A percentile compares a stretch with the other conserved stretches of the same genome.
Evolutionary conservation across 179 eudicot species (phyloP).

Genomic region (Spinacia oleracea): DNA sequence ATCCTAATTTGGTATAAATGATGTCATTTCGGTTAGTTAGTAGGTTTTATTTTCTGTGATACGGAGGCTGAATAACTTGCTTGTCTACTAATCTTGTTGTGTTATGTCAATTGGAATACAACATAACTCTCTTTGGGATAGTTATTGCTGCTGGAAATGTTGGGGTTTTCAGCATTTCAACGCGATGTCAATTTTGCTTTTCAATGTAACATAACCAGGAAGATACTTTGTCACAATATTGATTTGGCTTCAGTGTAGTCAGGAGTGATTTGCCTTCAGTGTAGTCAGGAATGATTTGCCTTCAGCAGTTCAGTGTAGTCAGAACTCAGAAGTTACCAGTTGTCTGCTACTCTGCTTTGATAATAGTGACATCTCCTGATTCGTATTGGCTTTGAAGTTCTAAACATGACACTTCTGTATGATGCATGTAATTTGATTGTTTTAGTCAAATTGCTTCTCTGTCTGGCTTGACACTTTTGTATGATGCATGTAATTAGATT

Average conservation of each 20-base stretch:
- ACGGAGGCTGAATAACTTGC: neutral
- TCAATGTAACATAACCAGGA: neutral
- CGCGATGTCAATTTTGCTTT: neutral
- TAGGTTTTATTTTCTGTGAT: neutral
- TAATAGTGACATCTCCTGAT: neutral
- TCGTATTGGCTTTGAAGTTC: neutral
- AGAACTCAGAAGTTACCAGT: neutral
- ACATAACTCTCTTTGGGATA: no score
- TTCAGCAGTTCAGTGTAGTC: neutral
- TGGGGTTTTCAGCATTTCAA: no score
- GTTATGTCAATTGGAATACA: neutral
- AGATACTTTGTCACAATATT: neutral
- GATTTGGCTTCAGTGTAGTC: no score
- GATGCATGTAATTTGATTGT: neutral
- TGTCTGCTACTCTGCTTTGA: neutral
- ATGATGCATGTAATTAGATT: neutral
- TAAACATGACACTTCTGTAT: neutral
- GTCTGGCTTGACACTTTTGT: no score
- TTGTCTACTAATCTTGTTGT: neutral
- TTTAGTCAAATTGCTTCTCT: neutral
- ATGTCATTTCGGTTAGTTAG: neutral
- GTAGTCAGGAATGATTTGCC: neutral
- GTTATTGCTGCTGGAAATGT: neutral
- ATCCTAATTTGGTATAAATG: neutral
- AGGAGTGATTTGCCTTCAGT: constrained; percentile 4